Base-by-base conservation (phyloP, 371 early-diverging fungal species). In the Mucor saturninus region DNA sequence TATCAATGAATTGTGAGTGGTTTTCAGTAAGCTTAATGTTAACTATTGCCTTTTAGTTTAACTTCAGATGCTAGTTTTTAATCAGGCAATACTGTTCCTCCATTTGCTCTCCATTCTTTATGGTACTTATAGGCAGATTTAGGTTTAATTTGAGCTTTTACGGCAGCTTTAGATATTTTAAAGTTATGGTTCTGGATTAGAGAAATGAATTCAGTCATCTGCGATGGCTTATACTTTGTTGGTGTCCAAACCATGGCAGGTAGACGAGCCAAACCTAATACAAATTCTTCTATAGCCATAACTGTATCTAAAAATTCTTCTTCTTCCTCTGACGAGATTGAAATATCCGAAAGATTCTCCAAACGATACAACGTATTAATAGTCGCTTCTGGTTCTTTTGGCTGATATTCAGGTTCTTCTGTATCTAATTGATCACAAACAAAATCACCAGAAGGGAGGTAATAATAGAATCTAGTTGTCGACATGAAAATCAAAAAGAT, bases 381-480 rank as follows among this genome's bases (percentile, higher is more conserved):
- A 62, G 56, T 63, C 15, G 43, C 56, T 51, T 56, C 63, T 38
- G 43, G 9, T 56, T 63, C 50, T 56, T 63, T 63, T 51, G 43
- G 56, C 56, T 63, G 56, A 63, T 56, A 56, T 51, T 63, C 32
- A 63, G 42, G 43, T 11, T 42, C 63, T 56, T 42, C 52, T 42
- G 26, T 51, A 40, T 56, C 63, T 56, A 56, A 21, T 15, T 31
- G 26, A 32, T 62, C 56, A 49, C 56, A 51, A 42, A 56, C 35
- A 62, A 62, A 56, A 42, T n/a, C 51, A 62, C 63, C 63, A 49
- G 51, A 62, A 62, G 63, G 52, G 31, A 51, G 43, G 21, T 56
- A 49, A 56, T 51, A n/a, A n/a, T n/a, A n/a, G n/a, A n/a, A n/a
- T n/a, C n/a, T n/a, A n/a, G n/a, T n/a, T n/a, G n/a, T n/a, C n/a